Evolutionary conservation across 176 grass and related monocot genomes (phyloP).

Genomic region (Olyra latifolia): DNA sequence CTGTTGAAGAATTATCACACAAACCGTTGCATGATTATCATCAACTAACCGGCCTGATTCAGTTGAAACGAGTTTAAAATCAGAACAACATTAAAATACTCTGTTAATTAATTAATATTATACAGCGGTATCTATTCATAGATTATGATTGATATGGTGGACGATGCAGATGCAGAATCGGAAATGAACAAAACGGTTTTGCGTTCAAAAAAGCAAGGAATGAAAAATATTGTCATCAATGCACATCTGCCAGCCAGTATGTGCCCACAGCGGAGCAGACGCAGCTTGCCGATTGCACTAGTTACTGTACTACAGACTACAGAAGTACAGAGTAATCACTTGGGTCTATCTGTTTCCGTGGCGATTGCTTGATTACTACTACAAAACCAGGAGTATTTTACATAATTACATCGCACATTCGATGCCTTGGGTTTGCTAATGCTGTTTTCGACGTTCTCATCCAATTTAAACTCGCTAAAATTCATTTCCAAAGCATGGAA

Average conservation of each 20-base stretch:
- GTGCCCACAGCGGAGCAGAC: background rate
- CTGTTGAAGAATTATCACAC: background rate
- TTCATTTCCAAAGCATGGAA: background rate
- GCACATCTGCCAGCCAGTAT: background rate
- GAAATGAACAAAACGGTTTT: slow-evolving; percentile 1
- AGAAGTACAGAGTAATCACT: background rate
- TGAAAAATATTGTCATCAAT: background rate
- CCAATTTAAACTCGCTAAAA: background rate
- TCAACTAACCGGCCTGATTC: background rate
- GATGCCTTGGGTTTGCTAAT: background rate
- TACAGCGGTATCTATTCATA: background rate
- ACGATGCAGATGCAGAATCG: background rate
- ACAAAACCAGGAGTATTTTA: background rate
- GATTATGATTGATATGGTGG: background rate
- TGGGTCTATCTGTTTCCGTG: background rate
- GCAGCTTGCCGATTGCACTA: background rate
- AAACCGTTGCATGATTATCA: background rate
- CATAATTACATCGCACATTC: background rate
- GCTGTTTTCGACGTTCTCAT: background rate
- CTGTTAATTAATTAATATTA: background rate
- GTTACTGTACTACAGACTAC: no score
- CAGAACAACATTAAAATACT: background rate
- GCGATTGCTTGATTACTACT: background rate
- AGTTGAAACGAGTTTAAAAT: background rate
- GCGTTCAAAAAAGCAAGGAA: background rate